These are phyloP conservation scores for Paratinospora sagittata DNA, from an alignment of 164 flowering plant species.

Conservation along the genomic window DNA sequence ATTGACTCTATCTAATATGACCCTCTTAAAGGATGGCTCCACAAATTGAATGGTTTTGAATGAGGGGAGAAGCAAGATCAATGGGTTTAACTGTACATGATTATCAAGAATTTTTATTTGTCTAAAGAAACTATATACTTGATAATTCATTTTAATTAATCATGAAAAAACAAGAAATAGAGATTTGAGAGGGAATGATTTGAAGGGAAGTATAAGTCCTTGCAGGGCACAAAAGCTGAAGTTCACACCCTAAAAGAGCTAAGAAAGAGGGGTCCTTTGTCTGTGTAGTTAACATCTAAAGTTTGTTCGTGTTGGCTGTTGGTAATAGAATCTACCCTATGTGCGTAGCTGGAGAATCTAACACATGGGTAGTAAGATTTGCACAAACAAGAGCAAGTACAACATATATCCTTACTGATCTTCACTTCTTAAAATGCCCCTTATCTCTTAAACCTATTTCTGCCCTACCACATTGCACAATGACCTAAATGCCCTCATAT, in stretches of 20 bases:
- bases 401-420: background rate
- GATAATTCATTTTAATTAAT: no score
- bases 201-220: background rate
- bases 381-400: background rate
- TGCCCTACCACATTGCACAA: background rate
- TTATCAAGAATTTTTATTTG: no score
- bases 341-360: background rate
- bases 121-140: no score
- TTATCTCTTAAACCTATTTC: background rate
- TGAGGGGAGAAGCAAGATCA: no score
- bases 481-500: background rate
- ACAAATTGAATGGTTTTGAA: no score
- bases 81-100: no score
- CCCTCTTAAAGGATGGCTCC: no score
- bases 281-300: background rate
- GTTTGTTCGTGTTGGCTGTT: background rate
- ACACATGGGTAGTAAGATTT: slow-evolving; percentile 1
- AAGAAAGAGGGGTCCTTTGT: background rate
- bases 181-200: background rate
- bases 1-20: no score
- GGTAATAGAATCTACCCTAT: background rate
- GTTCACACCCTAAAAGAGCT: no score
- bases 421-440: background rate
- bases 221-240: background rate
- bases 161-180: no score